Evolutionary conservation across 2,329 filamentous ascomycete genomes (phyloP), one percentile per base, ranked within the genome.

Genomic region (Macrophomina pseudophaseolina): DNA sequence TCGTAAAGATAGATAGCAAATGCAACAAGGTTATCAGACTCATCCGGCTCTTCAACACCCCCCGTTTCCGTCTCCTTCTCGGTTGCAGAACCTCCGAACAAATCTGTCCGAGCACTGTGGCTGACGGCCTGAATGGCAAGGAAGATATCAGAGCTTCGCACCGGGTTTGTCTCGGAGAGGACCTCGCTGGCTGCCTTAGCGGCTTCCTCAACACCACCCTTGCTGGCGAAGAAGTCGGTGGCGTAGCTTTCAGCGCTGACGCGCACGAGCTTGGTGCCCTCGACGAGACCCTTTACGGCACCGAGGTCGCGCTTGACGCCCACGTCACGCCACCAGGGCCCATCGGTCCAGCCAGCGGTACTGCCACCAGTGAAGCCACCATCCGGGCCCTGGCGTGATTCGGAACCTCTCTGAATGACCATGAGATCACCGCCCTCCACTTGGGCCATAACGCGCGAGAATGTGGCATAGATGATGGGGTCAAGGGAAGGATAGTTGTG

Each of bases 381-480:
- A 56, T 91, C 84, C 1, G 88, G 88, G 49, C 86, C 85, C 51
- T 89, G 87, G 53, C 89, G 89, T 58, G 90, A 92, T 80, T 98
- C 95, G 68, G 93, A 91, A 23, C 95, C 95, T 44, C 94, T 91
- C 80, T 99, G 95, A 68, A 98, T 89, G 65, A 99, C 95, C 64
- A 98, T 86, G 18, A 99, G 85, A 74, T 98, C 95, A 65, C 95
- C 95, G 70, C 95, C 95, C 80, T 99, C 95, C 53, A 99, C 95
- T 81, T 99, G 95, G n/a, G 93, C 88, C 95, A 99, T 99, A 74
- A 99, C 94, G 64, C 93, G 90, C 65, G 91, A 91, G 82, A 99
- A 99, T 70, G 95, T 93, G 67, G 87, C 87, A 80, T 98, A 93
- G 73, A 98, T 92, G 65, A 97, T 86, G 18, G 94, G 93, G 76